A percentile compares a stretch with the other conserved stretches of the same genome.
These are phyloP conservation scores for Scutellaria barbata DNA, from an alignment of 257 asterid species.

Conservation along the genomic window DNA sequence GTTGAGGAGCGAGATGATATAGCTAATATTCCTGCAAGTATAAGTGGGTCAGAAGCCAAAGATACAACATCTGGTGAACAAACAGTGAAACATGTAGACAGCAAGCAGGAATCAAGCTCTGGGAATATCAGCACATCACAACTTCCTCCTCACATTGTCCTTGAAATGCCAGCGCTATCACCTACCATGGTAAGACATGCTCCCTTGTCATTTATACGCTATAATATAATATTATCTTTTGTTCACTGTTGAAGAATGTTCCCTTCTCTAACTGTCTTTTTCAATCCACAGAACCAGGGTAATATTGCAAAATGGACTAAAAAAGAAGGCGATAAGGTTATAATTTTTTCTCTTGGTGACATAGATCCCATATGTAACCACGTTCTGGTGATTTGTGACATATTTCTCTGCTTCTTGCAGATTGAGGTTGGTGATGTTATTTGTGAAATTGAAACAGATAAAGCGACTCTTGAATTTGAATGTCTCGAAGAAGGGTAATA, in stretches of 20 bases:
- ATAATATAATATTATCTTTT: conserved; percentile 17
- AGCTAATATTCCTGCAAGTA: conserved; percentile 62
- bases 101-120: conserved; percentile 58
- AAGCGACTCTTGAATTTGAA: conserved; percentile 95
- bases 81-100: conserved; percentile 47
- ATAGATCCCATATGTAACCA: conserved; percentile 11
- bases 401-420: conserved; percentile 58
- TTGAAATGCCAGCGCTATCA: conserved; percentile 96
- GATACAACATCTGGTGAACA: conserved; percentile 55
- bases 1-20: conserved; percentile 89
- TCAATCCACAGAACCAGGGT: conserved; percentile 79
- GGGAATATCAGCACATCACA: conserved; percentile 59
- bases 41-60: conserved; percentile 54
- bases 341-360: conserved; percentile 28
- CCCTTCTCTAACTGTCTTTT: conserved; percentile 30
- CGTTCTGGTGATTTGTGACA: conserved; percentile 31
- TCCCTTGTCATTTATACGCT: conserved; percentile 27
- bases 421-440: conserved; percentile 91
- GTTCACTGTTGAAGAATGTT: conserved; percentile 35
- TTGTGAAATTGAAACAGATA: conserved; percentile 99
- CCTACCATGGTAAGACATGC: conserved; percentile 87
- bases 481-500: conserved; percentile 99
- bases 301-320: conserved; percentile 85
- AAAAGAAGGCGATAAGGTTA: conserved; percentile 97
- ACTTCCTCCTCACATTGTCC: conserved; percentile 94